Conservation (phyloP, 176 grass and related monocot genomes). For the Saccharum officinarum region DNA sequence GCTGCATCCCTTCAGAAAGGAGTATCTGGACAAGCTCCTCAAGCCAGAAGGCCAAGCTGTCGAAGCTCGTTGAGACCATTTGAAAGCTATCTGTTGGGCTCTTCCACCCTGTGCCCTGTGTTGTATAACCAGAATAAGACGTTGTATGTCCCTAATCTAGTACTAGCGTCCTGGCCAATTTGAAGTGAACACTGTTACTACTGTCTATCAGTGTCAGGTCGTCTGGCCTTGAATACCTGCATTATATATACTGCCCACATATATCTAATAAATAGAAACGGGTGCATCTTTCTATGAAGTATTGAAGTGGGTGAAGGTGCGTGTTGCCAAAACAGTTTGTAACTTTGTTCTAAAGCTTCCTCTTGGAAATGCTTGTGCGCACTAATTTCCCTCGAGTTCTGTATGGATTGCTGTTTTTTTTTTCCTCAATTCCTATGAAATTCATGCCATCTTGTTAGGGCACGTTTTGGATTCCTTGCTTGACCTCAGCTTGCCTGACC, state of each 20-base stretch:
- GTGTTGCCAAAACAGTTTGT: neutral
- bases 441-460: neutral
- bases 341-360: neutral
- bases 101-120: neutral
- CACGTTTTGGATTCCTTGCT: no score
- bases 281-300: neutral
- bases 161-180: neutral
- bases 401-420: neutral
- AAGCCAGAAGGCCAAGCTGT: slow-evolving; percentile 45
- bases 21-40: slow-evolving; percentile 58
- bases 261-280: neutral
- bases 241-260: no score
- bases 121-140: slow-evolving; percentile 19
- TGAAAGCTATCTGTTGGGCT: neutral
- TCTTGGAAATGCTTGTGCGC: neutral
- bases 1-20: slow-evolving; percentile 54
- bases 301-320: neutral
- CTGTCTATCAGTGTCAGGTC: neutral
- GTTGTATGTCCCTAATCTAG: neutral
- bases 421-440: neutral
- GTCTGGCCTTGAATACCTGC: neutral
- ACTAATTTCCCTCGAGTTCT: neutral
- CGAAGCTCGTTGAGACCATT: slow-evolving; percentile 43
- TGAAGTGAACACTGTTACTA: neutral
- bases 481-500: no score